phyloP scores from a whole-genome alignment of 2,329 filamentous ascomycete genomes.

The Herpotrichia juniperi region DNA sequence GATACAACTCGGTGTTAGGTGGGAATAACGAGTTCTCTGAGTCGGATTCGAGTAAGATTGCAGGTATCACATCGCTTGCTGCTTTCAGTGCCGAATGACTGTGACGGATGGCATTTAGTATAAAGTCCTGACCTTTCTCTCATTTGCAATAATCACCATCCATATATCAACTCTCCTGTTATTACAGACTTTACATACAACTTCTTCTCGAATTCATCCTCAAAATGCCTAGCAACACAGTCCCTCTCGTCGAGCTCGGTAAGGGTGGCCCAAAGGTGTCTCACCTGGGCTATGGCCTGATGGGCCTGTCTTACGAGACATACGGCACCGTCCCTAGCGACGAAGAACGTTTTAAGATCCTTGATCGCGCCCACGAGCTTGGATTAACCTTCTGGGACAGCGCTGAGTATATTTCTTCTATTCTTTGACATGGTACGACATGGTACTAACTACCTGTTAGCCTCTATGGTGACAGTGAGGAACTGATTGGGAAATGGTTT shows the following conservation, averaged over 20 bases:
- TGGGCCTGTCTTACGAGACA: conserved; percentile 18
- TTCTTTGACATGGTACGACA: neutral
- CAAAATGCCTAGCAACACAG: conserved; percentile 1
- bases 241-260: conserved; percentile 19
- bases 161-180: too few species aligned
- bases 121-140: too few species aligned
- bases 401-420: conserved; percentile 22
- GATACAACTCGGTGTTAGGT: too few species aligned
- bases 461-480: conserved; percentile 30
- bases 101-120: too few species aligned
- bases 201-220: neutral
- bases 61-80: too few species aligned
- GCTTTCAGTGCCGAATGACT: too few species aligned
- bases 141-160: too few species aligned
- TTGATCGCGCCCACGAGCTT: conserved; percentile 27
- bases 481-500: conserved; percentile 29
- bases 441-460: neutral
- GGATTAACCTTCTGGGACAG: conserved; percentile 33
- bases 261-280: conserved; percentile 27
- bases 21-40: too few species aligned
- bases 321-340: conserved; percentile 21
- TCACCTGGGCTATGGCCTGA: conserved; percentile 25
- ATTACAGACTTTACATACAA: neutral
- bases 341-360: conserved; percentile 25
- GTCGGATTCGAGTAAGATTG: too few species aligned